Evolutionary conservation across 176 grass and related monocot genomes (phyloP).

Genomic region (Carex scoparia): DNA sequence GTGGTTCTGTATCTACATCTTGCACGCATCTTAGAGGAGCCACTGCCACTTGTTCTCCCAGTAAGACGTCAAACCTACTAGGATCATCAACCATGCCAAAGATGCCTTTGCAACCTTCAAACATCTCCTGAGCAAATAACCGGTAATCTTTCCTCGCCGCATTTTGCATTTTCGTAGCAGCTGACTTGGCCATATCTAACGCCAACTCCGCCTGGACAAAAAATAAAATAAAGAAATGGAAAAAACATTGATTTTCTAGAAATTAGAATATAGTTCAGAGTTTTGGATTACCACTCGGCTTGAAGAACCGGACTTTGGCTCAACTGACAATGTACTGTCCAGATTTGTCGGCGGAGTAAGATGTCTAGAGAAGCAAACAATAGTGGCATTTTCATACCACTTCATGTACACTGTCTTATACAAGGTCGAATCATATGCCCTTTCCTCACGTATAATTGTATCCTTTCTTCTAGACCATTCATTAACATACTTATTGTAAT

Average conservation of each 20-base stretch:
- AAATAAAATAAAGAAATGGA: not conserved
- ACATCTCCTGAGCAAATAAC: slow-evolving; percentile 16
- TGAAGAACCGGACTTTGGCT: not conserved
- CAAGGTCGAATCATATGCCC: slow-evolving; percentile 7
- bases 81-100: slow-evolving; percentile 2
- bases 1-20: not conserved
- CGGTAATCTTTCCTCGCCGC: not conserved
- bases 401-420: slow-evolving; percentile 9
- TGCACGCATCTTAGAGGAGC: not conserved
- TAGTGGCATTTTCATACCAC: slow-evolving; percentile 11
- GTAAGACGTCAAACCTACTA: not conserved
- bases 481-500: not conserved
- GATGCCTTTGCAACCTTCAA: slow-evolving; percentile 1
- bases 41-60: not conserved
- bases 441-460: not conserved
- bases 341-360: not conserved
- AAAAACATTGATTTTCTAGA: not conserved
- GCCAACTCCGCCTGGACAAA: slow-evolving; percentile 1
- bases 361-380: slow-evolving; percentile 2
- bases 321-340: slow-evolving; percentile 1
- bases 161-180: slow-evolving; percentile 4
- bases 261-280: no score
- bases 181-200: not conserved
- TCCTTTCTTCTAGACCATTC: not conserved
- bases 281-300: not conserved